phyloP scores from a whole-genome alignment of 305 asterid species.

The Petunia hybrid region DNA sequence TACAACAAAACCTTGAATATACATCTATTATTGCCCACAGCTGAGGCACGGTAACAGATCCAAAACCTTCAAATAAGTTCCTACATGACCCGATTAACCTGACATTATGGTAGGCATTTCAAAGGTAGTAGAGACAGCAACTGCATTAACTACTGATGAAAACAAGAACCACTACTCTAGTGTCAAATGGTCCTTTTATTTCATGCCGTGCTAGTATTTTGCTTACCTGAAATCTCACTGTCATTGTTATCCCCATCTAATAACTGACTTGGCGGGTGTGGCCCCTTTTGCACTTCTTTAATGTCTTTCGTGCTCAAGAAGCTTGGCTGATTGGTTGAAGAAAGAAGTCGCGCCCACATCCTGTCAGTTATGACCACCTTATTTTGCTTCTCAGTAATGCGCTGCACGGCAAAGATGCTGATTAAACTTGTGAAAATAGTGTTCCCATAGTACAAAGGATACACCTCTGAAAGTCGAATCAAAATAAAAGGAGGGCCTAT shows the following conservation, averaged over 20 bases:
- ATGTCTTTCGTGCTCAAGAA: constrained; percentile 45
- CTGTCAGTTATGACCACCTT: constrained; percentile 90
- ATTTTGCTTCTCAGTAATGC: constrained; percentile 78
- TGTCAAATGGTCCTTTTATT: constrained; percentile 33
- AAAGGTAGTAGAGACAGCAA: constrained; percentile 36
- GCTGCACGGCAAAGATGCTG: constrained; percentile 56
- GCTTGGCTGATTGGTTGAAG: constrained; percentile 67
- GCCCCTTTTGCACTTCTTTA: constrained; percentile 28
- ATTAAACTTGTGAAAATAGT: constrained; percentile 17
- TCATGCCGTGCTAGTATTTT: constrained; percentile 33
- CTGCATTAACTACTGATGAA: constrained; percentile 36
- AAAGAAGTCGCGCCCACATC: constrained; percentile 65
- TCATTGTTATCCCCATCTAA: constrained; percentile 35
- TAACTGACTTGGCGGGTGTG: constrained; percentile 32
- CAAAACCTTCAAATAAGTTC: constrained; percentile 47
- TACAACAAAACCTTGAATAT: constrained; percentile 30
- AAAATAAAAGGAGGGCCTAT: constrained; percentile 10
- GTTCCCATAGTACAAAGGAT: neutral
- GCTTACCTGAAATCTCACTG: constrained; percentile 41
- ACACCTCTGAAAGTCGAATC: neutral
- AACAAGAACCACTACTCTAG: constrained; percentile 30
- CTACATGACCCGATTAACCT: constrained; percentile 49
- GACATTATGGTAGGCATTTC: constrained; percentile 42
- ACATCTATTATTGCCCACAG: constrained; percentile 50
- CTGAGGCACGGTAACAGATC: constrained; percentile 55